phyloP scores from a whole-genome alignment of 352 stramenopile genomes.

The Globisporangium echinulatum region DNA sequence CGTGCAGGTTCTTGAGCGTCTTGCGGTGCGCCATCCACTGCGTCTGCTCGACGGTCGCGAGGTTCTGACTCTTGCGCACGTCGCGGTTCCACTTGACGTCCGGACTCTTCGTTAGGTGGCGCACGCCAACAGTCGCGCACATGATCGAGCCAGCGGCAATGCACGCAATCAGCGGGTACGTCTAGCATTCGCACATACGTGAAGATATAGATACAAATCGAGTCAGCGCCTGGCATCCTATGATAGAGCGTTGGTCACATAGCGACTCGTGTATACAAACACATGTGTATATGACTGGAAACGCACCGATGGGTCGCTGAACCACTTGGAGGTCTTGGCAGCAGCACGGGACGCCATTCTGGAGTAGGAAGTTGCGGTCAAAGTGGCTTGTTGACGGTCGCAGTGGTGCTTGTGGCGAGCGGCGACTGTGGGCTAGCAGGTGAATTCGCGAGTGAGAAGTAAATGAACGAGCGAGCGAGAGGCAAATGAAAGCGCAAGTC shows the following conservation, averaged over 20 bases:
- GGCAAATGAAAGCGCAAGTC: too few relatives aligned
- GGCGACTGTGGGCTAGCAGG: not conserved
- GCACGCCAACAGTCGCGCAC: not conserved
- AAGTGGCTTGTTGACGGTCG: too few relatives aligned
- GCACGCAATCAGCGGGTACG: not conserved
- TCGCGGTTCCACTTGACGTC: conserved; percentile 1
- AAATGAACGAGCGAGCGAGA: not conserved
- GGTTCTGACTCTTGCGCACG: not conserved
- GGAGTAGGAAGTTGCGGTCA: too few relatives aligned
- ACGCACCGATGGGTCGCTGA: conserved; percentile 34
- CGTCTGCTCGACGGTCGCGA: not conserved
- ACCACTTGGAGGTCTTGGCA: conserved; percentile 34
- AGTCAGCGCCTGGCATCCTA: too few relatives aligned
- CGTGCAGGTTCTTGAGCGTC: not conserved
- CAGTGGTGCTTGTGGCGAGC: too few relatives aligned
- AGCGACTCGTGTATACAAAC: too few relatives aligned
- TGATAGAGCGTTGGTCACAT: too few relatives aligned
- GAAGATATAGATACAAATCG: too few relatives aligned
- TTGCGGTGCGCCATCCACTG: not conserved
- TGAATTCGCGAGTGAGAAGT: not conserved
- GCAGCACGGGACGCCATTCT: conserved; percentile 30
- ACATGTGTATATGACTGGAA: too few relatives aligned
- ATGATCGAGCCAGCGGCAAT: conserved; percentile 5
- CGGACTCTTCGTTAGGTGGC: not conserved
- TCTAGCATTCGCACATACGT: too few relatives aligned